Percentiles rank a stretch among this genome's conserved stretches.
Evolutionary conservation across 192 early-diverging fungal genomes (phyloP).

Genomic region (Entophlyctis luteolus): DNA sequence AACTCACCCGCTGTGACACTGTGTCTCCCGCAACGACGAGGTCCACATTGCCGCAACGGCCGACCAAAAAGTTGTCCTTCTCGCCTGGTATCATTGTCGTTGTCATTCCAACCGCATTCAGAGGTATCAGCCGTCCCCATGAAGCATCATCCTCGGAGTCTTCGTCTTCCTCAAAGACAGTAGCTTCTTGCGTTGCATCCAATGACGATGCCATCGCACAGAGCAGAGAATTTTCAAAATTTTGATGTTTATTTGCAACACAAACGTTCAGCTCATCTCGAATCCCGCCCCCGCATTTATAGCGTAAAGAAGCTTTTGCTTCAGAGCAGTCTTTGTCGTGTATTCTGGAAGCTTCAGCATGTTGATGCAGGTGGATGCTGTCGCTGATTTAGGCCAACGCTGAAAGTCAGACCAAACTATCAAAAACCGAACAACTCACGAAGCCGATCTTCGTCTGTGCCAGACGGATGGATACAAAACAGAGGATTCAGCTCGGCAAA

Average conservation of each 20-base stretch:
- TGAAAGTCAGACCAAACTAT: no score
- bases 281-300: slow-evolving; percentile 87
- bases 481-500: slow-evolving; percentile 71
- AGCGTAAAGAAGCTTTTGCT: slow-evolving; percentile 78
- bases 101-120: neutral
- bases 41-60: neutral
- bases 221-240: no score
- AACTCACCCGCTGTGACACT: neutral
- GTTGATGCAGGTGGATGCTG: slow-evolving; percentile 72
- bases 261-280: slow-evolving; percentile 63
- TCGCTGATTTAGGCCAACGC: no score
- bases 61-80: neutral
- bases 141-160: no score
- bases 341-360: slow-evolving; percentile 86
- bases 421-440: slow-evolving; percentile 48
- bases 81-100: neutral
- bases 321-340: slow-evolving; percentile 49
- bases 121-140: no score
- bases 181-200: no score
- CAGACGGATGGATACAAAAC: slow-evolving; percentile 68
- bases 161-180: no score
- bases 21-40: neutral
- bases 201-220: no score
- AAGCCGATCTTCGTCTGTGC: slow-evolving; percentile 65
- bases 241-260: no score